phyloP scores from a whole-genome alignment of 306 rosid genomes.

The Argentina anserina region DNA sequence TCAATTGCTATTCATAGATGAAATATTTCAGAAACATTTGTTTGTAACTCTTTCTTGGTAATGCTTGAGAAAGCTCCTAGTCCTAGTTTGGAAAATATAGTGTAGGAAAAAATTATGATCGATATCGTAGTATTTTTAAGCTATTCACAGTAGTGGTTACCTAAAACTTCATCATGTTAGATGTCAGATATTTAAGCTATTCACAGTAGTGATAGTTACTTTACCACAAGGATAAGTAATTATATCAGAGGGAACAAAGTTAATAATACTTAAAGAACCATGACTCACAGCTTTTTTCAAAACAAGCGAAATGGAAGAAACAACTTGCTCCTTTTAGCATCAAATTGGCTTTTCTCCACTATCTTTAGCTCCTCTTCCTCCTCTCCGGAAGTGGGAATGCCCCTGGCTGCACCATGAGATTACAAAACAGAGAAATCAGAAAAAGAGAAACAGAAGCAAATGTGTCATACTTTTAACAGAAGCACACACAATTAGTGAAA shows the following conservation, averaged over 20 bases:
- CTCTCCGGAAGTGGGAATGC: constrained; percentile 27
- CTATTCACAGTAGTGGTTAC: too few species aligned
- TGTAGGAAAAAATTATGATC: neutral
- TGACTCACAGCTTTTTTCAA: constrained; percentile 64
- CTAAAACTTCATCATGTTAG: too few species aligned
- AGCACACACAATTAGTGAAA: neutral
- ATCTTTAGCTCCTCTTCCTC: constrained; percentile 39
- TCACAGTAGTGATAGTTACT: too few species aligned
- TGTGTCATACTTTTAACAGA: neutral
- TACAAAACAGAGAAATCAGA: neutral
- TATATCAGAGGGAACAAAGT: too few species aligned
- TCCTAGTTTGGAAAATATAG: neutral
- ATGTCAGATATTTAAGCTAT: too few species aligned
- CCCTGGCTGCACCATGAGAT: constrained; percentile 41
- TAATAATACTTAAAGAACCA: too few species aligned
- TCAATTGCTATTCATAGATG: neutral
- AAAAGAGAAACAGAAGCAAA: neutral
- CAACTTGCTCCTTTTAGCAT: constrained; percentile 58
- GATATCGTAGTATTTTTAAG: too few species aligned
- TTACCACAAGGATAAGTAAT: too few species aligned
- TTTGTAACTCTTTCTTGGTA: neutral
- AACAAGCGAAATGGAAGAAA: constrained; percentile 73
- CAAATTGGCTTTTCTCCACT: constrained; percentile 45
- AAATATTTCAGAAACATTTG: neutral
- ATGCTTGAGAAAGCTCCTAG: neutral